Evolutionary conservation across 2,329 filamentous ascomycete genomes (phyloP).

Genomic region (Aciculosporium take): DNA sequence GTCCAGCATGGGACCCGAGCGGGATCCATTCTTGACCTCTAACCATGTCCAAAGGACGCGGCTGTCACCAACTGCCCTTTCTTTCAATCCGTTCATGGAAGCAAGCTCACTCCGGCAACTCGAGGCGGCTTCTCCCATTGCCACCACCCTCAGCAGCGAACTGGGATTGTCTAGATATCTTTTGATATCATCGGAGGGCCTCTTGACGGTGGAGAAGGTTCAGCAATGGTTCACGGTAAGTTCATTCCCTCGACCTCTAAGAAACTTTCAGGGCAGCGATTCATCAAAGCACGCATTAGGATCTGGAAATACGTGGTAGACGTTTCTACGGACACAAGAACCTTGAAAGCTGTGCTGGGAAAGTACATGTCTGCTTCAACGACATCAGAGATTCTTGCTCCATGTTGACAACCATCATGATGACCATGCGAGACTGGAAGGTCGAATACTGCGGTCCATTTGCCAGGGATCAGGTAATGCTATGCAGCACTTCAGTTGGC

Average conservation of each 20-base stretch:
- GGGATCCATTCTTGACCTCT: constrained; percentile 40
- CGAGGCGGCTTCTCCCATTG: constrained; percentile 15
- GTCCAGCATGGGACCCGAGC: constrained; percentile 19
- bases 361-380: constrained; percentile 40
- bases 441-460: constrained; percentile 12
- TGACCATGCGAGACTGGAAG: constrained; percentile 31
- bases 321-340: constrained; percentile 24
- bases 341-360: constrained; percentile 22
- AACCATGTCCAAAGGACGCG: constrained; percentile 23
- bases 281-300: constrained; percentile 16
- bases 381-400: constrained; percentile 46
- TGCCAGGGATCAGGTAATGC: constrained; percentile 2
- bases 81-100: constrained; percentile 37
- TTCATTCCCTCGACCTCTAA: background rate
- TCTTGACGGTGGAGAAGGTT: constrained; percentile 23
- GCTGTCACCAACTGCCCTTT: constrained; percentile 49
- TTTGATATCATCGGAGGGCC: constrained; percentile 21
- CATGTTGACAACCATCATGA: constrained; percentile 30
- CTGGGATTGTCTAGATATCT: constrained; percentile 31
- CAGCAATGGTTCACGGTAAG: constrained; percentile 32
- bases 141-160: constrained; percentile 29
- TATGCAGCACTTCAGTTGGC: background rate
- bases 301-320: constrained; percentile 20
- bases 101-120: constrained; percentile 8
- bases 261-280: background rate